phyloP scores from a whole-genome alignment of 371 early-diverging fungal genomes.

The Actinomortierella wolfii region DNA sequence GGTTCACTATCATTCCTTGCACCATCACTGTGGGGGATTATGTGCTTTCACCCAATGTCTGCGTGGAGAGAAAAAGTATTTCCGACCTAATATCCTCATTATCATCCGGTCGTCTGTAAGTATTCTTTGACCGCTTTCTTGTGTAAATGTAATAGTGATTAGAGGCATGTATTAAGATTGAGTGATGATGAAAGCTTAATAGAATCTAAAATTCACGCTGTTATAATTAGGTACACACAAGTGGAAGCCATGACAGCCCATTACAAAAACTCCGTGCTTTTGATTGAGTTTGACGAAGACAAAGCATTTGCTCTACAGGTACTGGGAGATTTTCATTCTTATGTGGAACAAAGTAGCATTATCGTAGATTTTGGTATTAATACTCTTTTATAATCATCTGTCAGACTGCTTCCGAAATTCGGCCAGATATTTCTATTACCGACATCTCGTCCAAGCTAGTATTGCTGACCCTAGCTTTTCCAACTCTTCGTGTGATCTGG shows the following conservation, averaged over 20 bases:
- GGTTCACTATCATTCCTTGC: conserved; percentile 78
- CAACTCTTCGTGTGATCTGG: conserved; percentile 89
- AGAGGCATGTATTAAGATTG: too few species aligned
- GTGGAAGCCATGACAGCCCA: conserved; percentile 87
- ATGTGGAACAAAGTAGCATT: conserved; percentile 3
- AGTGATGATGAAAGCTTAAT: neutral
- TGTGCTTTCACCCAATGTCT: conserved; percentile 83
- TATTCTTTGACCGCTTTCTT: conserved; percentile 1
- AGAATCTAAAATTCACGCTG: neutral
- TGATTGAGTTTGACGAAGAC: conserved; percentile 94
- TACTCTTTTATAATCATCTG: conserved; percentile 30
- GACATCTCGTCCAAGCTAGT: conserved; percentile 79
- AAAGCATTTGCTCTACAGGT: conserved; percentile 80
- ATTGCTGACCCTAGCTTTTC: conserved; percentile 84
- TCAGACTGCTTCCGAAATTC: conserved; percentile 51
- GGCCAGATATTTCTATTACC: conserved; percentile 56
- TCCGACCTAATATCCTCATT: conserved; percentile 89
- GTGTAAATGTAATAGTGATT: too few species aligned
- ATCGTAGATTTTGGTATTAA: conserved; percentile 1
- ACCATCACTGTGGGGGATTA: conserved; percentile 97
- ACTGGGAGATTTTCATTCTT: neutral
- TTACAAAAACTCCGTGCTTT: conserved; percentile 81
- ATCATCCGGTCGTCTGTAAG: conserved; percentile 85
- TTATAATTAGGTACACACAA: conserved; percentile 74
- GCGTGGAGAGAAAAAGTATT: conserved; percentile 95